Percentiles rank a stretch among this genome's conserved stretches.
phyloP scores from a whole-genome alignment of 2,329 filamentous ascomycete genomes.

The Verticillium longisporum region DNA sequence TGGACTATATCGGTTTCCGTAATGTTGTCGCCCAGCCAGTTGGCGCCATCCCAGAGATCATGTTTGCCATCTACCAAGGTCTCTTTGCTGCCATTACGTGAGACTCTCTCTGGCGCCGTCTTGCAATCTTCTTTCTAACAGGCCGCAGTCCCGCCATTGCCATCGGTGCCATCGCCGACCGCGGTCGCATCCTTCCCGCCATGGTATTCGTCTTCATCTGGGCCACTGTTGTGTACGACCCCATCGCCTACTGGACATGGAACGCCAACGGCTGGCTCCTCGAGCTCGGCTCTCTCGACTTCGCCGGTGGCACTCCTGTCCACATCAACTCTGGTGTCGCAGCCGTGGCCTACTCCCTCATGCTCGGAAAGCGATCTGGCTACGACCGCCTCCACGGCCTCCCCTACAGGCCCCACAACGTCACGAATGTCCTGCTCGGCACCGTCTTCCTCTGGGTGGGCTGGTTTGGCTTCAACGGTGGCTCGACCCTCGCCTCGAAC shows the following conservation, averaged over 20 bases:
- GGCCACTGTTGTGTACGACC: constrained; percentile 66
- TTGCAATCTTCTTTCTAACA: neutral
- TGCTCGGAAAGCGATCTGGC: constrained; percentile 63
- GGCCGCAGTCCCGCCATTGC: constrained; percentile 44
- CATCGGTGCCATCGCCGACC: constrained; percentile 54
- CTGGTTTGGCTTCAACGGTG: constrained; percentile 96
- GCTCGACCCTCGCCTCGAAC: constrained; percentile 73
- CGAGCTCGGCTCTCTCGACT: constrained; percentile 63
- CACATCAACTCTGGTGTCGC: constrained; percentile 68
- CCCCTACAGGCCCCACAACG: constrained; percentile 65
- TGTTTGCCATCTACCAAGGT: constrained; percentile 82
- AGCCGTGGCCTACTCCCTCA: constrained; percentile 65
- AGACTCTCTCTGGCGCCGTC: constrained; percentile 22
- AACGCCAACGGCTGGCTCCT: constrained; percentile 67
- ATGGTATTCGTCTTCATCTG: constrained; percentile 64
- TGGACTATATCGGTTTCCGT: constrained; percentile 75
- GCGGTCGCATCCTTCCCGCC: constrained; percentile 54
- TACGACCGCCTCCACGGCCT: constrained; percentile 55
- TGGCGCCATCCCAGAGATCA: constrained; percentile 72
- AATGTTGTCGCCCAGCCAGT: constrained; percentile 71
- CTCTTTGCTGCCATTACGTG: constrained; percentile 89
- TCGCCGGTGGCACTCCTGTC: constrained; percentile 68
- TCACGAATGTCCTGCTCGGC: constrained; percentile 66
- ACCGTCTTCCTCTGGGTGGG: constrained; percentile 82
- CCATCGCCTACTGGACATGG: constrained; percentile 74